Base-by-base conservation (phyloP, 2,329 filamentous ascomycete species). In the Neopestalotiopsis sp. region DNA sequence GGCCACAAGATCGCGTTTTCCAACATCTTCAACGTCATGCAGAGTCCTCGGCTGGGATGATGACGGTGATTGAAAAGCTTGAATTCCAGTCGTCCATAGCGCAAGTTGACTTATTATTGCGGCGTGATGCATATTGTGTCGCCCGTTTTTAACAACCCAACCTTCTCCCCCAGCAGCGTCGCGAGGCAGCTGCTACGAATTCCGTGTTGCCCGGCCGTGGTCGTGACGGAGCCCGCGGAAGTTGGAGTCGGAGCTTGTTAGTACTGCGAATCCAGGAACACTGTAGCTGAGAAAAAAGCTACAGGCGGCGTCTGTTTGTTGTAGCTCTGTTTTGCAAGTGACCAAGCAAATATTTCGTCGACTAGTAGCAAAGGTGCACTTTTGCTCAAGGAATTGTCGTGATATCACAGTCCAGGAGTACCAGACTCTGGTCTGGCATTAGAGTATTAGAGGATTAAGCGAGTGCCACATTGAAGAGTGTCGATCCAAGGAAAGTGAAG, bases 51-150 rank as follows among this genome's bases (percentile, higher is more conserved):
- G 84, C 28, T 74, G 76, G 74, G 81, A 87, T 4, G 83, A 38
- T 38, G 34, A 38, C 10, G 34, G 34, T 38, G 34, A 83, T 63
- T 78, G 85, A 75, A 89, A 86, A 66, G 86, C 86, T 66, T 82
- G 76, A 67, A 80, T 80, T 64, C 80, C 77, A 52, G 82, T 78
- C 67, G 81, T 79, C 79, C 83, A 87, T 75, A 88, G 75, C 72
- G 84, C 81, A 75, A 89, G 75, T 74, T 84, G 83, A 69, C 84
- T 74, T 58, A 87, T 72, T 69, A 82, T 61, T 13, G 71, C 72
- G 68, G 64, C 67, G 63, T 66, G 70, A 75, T 75, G 72, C 77
- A 79, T 79, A 68, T 74, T 78, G 73, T 30, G 63, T 32, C 61
- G 17, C 49, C 42, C 66, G 60, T 68, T 52, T 62, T 28, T 4